These are phyloP conservation scores for Tetracentron sinense DNA, from an alignment of 164 flowering plant genomes.

Conservation along the genomic window DNA sequence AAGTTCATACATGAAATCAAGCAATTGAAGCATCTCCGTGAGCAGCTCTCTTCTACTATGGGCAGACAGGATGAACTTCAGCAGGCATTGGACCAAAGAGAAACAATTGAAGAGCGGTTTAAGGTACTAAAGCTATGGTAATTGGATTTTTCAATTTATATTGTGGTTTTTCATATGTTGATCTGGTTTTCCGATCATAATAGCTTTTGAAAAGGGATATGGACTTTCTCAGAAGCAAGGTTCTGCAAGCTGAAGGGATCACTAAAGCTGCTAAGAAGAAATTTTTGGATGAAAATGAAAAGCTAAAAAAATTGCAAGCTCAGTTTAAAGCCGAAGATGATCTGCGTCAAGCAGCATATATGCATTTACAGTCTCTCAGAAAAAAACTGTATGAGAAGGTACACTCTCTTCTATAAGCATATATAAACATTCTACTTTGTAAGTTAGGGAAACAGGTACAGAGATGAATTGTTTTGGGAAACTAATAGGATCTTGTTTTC, in stretches of 20 bases:
- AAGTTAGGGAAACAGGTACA: neutral
- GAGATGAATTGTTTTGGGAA: neutral
- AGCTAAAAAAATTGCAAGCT: slow-evolving; percentile 31
- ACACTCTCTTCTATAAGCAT: neutral
- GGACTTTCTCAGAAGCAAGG: slow-evolving; percentile 37
- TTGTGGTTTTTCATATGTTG: slow-evolving; percentile 10
- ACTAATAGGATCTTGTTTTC: neutral
- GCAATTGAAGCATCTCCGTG: slow-evolving; percentile 56
- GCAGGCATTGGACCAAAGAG: slow-evolving; percentile 57
- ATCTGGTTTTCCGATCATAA: slow-evolving; percentile 3
- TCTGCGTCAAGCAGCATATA: slow-evolving; percentile 69
- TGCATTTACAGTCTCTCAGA: slow-evolving; percentile 39
- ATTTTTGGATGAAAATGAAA: slow-evolving; percentile 32
- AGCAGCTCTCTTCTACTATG: slow-evolving; percentile 45
- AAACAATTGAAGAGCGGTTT: slow-evolving; percentile 53
- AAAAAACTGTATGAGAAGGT: slow-evolving; percentile 60
- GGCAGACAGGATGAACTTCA: slow-evolving; percentile 53
- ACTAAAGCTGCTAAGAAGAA: slow-evolving; percentile 42
- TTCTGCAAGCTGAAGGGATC: slow-evolving; percentile 42
- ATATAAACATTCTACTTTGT: neutral
- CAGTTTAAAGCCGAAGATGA: slow-evolving; percentile 56
- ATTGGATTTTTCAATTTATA: neutral
- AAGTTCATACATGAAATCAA: slow-evolving; percentile 73
- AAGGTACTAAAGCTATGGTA: slow-evolving; percentile 43
- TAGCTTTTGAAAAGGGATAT: slow-evolving; percentile 60